These are phyloP conservation scores for Rhizomucor pusillus DNA, from an alignment of 371 early-diverging fungal species.

Conservation along the genomic window DNA sequence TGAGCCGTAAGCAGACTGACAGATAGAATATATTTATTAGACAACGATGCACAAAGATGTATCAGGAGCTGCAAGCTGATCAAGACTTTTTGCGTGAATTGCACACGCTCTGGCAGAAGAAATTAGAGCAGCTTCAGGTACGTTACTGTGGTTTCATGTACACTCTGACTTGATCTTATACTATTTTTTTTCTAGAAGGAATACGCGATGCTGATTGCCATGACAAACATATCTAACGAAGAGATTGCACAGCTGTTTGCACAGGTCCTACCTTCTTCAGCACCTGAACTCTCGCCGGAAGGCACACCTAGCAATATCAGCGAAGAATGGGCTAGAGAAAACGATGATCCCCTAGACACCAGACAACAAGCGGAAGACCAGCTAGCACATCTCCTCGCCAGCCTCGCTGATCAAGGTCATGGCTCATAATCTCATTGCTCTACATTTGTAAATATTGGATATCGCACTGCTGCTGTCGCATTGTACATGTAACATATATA, in stretches of 20 bases:
- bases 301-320: no score
- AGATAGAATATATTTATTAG: no score
- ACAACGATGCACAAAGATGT: neutral
- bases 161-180: neutral
- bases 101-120: conserved; percentile 2
- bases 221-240: neutral
- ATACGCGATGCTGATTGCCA: neutral
- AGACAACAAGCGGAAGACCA: conserved; percentile 1
- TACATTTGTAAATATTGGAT: neutral
- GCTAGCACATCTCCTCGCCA: neutral
- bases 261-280: neutral
- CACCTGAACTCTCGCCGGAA: no score
- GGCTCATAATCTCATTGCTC: no score
- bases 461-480: no score
- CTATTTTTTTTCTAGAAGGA: neutral
- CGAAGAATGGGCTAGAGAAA: no score
- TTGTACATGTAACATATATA: no score
- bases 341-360: neutral
- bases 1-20: no score
- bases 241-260: neutral
- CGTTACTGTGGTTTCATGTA: neutral
- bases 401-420: neutral
- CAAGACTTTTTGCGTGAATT: conserved; percentile 6
- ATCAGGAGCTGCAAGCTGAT: conserved; percentile 5
- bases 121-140: conserved; percentile 11